Base-by-base conservation (phyloP, 2,329 filamentous ascomycete genomes). In the Diaporthe sp. region DNA sequence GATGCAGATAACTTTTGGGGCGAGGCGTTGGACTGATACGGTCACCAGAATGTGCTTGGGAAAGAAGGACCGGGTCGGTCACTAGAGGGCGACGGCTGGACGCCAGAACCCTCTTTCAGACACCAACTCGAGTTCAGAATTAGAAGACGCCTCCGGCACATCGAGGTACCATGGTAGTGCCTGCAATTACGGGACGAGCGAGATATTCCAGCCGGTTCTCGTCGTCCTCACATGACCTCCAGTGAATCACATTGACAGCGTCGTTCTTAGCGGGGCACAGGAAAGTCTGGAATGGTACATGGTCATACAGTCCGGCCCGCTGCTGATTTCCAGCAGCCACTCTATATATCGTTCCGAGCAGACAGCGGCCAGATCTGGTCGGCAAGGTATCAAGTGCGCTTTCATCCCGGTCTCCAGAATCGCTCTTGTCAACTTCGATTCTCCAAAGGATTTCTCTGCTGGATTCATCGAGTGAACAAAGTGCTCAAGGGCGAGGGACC, bases 1-100 rank as follows among this genome's bases (percentile, higher is more conserved):
- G n/a, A 39, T 27, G 47, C 8, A 6, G 8, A 25, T 22, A 12
- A 9, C 1, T 19, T 8, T 39, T 27, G n/a, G n/a, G 22, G 13
- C 44, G 13, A 53, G 32, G 32, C 17, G 22, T 12, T 42, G 44
- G 47, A 17, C 7, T 7, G 19, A 32, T 39, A 42, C 47, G 10
- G 32, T 4, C 7, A 3, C 17, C 42, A 39, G 44, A 32, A 19
- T 32, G 56, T 53, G 44, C 47, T 22, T n/a, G 47, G 68, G 70
- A 71, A 71, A 55, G 56, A 53, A 63, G 56, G 56, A 71, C 56
- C 56, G 70, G 50, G 37, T 32, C 25, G 22, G 32, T 27, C 22
- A n/a, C 56, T 63, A 71, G 42, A 22, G 19, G 44, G 22, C 44
- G 35, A 47, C 59, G 69, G 55, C 51, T 42, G 42, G 25, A 37